phyloP scores from a whole-genome alignment of 148 eudicot species.

The Camellia granthamiana region DNA sequence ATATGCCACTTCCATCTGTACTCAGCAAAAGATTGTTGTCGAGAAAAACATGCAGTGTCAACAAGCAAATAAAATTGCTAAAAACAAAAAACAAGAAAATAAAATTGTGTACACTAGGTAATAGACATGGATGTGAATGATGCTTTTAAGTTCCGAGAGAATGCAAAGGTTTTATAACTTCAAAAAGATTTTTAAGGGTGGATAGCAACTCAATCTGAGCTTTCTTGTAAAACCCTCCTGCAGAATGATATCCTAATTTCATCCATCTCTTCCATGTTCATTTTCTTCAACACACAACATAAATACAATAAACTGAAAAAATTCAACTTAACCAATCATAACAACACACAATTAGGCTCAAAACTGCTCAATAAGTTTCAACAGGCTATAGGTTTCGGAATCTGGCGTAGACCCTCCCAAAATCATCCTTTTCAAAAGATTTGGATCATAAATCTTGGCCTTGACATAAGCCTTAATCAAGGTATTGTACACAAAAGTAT shows the following conservation, averaged over 20 bases:
- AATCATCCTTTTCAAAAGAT: slow-evolving; percentile 83
- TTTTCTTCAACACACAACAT: neutral
- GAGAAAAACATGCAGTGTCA: no score
- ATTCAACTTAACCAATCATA: neutral
- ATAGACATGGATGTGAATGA: no score
- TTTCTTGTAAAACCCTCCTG: no score
- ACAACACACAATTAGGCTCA: slow-evolving; percentile 19
- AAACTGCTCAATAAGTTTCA: slow-evolving; percentile 75
- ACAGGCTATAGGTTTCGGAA: slow-evolving; percentile 80
- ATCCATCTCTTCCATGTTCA: neutral
- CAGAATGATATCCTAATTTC: neutral
- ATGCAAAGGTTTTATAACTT: no score
- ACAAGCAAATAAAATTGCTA: no score
- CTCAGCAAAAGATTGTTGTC: no score
- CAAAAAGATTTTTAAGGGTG: no score
- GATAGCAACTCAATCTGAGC: no score
- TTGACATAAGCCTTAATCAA: slow-evolving; percentile 87
- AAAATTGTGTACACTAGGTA: no score
- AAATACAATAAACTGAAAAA: neutral
- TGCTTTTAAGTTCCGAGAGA: no score
- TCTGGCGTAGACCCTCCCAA: slow-evolving; percentile 93
- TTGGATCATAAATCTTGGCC: slow-evolving; percentile 71
- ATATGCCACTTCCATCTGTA: no score
- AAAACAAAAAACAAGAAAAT: no score
- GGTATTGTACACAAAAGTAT: slow-evolving; percentile 80